phyloP scores from a whole-genome alignment of 2,329 filamentous ascomycete species.

The Teratosphaeria epicoccoides region DNA sequence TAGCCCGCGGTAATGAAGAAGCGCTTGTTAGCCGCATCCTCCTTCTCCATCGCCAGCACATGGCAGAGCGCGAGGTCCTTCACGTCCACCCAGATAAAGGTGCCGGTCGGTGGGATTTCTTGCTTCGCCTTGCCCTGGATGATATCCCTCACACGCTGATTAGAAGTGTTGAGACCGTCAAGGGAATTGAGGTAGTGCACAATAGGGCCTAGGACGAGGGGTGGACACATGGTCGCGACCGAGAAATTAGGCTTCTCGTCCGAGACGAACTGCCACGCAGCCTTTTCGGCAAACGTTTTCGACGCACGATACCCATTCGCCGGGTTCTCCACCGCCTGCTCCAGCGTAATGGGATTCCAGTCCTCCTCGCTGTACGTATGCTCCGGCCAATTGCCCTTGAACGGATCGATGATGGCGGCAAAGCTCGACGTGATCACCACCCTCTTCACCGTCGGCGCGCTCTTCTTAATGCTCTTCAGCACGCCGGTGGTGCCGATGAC shows the following conservation, averaged over 20 bases:
- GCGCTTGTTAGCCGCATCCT: conserved; percentile 47
- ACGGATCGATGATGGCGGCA: conserved; percentile 50
- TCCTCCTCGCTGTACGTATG: conserved; percentile 45
- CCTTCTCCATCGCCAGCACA: conserved; percentile 47
- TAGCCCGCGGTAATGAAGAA: conserved; percentile 53
- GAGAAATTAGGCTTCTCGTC: conserved; percentile 42
- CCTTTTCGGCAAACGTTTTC: conserved; percentile 52
- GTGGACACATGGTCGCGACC: conserved; percentile 40
- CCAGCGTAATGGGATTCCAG: conserved; percentile 47
- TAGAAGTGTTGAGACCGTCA: conserved; percentile 61
- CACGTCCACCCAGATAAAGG: conserved; percentile 40
- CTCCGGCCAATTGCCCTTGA: conserved; percentile 40
- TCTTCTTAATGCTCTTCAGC: conserved; percentile 50
- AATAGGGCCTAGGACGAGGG: conserved; percentile 41
- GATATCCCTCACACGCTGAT: conserved; percentile 54
- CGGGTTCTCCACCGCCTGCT: conserved; percentile 37
- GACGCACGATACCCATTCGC: conserved; percentile 39
- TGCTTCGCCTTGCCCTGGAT: conserved; percentile 52
- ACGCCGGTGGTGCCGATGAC: conserved; percentile 55
- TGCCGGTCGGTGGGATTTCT: conserved; percentile 44
- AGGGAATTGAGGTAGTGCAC: conserved; percentile 52
- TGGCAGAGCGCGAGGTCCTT: conserved; percentile 52
- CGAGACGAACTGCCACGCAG: conserved; percentile 44
- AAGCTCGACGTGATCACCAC: conserved; percentile 64
- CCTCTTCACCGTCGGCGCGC: conserved; percentile 56